A percentile compares a stretch with the other conserved stretches of the same genome.
phyloP scores from a whole-genome alignment of 345 rosid species.

The Ceriops decandra region DNA sequence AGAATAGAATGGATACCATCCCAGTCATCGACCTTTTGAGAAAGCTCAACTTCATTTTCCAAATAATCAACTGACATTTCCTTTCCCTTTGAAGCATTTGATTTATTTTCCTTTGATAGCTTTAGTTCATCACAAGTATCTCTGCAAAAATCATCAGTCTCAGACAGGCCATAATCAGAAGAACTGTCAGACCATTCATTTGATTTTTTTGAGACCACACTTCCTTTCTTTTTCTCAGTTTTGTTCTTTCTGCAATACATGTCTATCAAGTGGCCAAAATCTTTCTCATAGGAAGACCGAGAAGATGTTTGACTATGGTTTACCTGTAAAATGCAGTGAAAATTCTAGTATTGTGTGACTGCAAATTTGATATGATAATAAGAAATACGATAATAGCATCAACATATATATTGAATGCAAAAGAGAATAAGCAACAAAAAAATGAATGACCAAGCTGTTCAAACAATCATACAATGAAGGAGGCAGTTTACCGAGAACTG shows the following conservation, averaged over 20 bases:
- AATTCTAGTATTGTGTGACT: not conserved
- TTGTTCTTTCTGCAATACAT: conserved; percentile 42
- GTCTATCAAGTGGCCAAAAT: conserved; percentile 56
- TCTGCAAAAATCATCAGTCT: conserved; percentile 23
- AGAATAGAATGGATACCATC: conserved; percentile 57
- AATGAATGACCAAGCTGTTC: not conserved
- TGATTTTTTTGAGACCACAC: conserved; percentile 22
- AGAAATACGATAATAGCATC: too few species aligned
- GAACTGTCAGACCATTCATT: conserved; percentile 32
- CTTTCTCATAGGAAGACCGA: conserved; percentile 50
- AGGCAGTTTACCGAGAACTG: conserved; percentile 46
- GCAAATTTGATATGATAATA: not conserved
- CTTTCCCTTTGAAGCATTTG: conserved; percentile 33
- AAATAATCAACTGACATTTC: conserved; percentile 58
- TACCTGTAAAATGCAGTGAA: conserved; percentile 46
- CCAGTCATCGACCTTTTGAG: conserved; percentile 69
- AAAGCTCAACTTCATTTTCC: conserved; percentile 70
- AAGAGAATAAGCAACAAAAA: not conserved
- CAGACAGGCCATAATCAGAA: conserved; percentile 23
- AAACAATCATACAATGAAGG: not conserved
- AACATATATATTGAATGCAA: too few species aligned
- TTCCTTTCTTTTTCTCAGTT: conserved; percentile 25
- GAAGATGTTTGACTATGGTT: conserved; percentile 74
- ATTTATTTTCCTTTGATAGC: conserved; percentile 28
- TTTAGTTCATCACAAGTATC: conserved; percentile 36